Base-by-base conservation (phyloP, 2,329 filamentous ascomycete species). In the Cladosporium sp. region DNA sequence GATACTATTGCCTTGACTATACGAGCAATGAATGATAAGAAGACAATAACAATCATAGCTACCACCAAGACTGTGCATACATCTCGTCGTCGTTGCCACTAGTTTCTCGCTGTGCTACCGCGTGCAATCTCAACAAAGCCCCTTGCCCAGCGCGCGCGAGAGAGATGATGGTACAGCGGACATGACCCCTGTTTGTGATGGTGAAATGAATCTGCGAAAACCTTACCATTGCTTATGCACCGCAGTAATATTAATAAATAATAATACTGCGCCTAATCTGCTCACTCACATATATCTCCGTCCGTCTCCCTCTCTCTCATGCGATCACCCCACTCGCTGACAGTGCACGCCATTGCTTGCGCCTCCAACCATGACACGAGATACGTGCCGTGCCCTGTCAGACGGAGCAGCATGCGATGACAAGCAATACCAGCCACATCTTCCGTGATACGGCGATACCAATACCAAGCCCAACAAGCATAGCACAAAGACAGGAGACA, bases 51-150 rank as follows among this genome's bases (percentile, higher is more conserved):
- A 44, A 44, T 44, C 41, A 18, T 8, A 15, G 18, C 38, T 6
- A 14, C 32, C 11, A 34, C 32, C 32, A 34, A 11, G 32, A 34
- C 36, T 38, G 36, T 38, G 12, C 14, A 38, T 38, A 15, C 36
- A 36, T 36, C 36, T 41, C 38, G 15, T 44, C 38, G 51, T 54
- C 51, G 51, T 54, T 32, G 51, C 52, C 52, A 30, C 52, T 55
- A 55, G 52, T 55, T 55, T 55, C 52, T 30, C 52, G 28, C 52
- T 55, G 52, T 55, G 32, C 30, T 55, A 55, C 52, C 52, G 52
- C 52, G 28, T n/a, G 52, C 52, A 55, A 55, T 55, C 52, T 55
- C 52, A 55, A 55, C 52, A 12, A 34, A 55, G 52, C 52, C 52
- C 52, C 52, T 55, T 55, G 52, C 52, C 52, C 52, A 55, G 28